phyloP scores from a whole-genome alignment of 2,329 filamentous ascomycete species.

The Epicoccum nigrum region DNA sequence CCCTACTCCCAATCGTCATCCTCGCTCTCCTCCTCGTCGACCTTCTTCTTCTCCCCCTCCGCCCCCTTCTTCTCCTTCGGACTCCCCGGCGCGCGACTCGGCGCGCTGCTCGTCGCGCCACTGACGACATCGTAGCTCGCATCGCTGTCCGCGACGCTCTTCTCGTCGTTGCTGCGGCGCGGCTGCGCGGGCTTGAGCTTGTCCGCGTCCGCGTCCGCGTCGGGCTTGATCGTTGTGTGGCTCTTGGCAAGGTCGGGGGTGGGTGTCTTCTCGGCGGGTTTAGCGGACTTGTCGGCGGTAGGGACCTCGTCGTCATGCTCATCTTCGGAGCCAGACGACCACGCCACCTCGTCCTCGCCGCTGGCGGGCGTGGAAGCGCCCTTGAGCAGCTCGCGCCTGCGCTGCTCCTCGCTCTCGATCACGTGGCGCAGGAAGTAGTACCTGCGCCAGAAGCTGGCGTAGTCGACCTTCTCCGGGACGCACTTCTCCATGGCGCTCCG shows the following conservation, averaged over 20 bases:
- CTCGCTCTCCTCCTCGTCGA: constrained; percentile 64
- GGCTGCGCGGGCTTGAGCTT: constrained; percentile 64
- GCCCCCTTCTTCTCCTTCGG: constrained; percentile 62
- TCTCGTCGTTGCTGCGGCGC: constrained; percentile 71
- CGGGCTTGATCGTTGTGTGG: constrained; percentile 49
- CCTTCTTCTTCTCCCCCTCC: constrained; percentile 47
- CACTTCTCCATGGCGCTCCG: constrained; percentile 90
- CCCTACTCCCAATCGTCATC: constrained; percentile 73
- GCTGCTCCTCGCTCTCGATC: constrained; percentile 89
- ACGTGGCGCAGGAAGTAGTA: constrained; percentile 96
- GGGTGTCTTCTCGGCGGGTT: constrained; percentile 13
- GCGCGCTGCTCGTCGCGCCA: constrained; percentile 68
- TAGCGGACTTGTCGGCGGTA: constrained; percentile 11
- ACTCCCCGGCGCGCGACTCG: constrained; percentile 68
- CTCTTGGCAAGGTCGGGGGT: constrained; percentile 38
- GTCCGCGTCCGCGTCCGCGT: no score
- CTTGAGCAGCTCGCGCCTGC: constrained; percentile 86
- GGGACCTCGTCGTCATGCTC: constrained; percentile 5
- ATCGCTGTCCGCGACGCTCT: constrained; percentile 90
- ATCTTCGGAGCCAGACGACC: constrained; percentile 74
- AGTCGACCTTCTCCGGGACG: constrained; percentile 91
- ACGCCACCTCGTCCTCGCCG: constrained; percentile 74
- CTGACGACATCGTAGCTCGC: constrained; percentile 92
- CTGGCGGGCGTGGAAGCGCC: constrained; percentile 77
- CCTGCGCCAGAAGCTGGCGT: constrained; percentile 86